Conservation (phyloP, 2,329 filamentous ascomycete species). For the Pyrenochaeta sp. region DNA sequence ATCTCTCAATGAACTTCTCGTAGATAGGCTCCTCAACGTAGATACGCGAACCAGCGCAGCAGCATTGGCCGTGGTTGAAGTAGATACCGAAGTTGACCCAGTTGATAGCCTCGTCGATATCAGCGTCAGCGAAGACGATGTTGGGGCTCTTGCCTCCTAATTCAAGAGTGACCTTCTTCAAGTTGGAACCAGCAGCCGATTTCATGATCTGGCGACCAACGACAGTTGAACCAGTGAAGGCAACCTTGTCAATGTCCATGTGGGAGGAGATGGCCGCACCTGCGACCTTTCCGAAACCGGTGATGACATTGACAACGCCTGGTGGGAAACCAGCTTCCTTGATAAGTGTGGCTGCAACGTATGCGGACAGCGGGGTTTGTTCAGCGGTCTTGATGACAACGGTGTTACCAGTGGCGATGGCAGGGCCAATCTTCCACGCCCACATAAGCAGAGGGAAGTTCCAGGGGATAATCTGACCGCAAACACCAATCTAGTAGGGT, state of each 20-base stretch:
- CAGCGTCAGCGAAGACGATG: constrained; percentile 80
- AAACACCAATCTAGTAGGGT: constrained; percentile 70
- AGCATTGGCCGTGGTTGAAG: constrained; percentile 69
- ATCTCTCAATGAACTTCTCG: constrained; percentile 82
- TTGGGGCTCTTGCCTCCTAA: constrained; percentile 83
- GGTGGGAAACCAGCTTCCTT: constrained; percentile 82
- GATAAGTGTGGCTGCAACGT: constrained; percentile 70
- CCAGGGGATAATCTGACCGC: constrained; percentile 89
- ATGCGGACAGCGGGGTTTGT: constrained; percentile 76
- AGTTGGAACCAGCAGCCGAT: constrained; percentile 77
- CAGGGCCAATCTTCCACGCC: constrained; percentile 83
- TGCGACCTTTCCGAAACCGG: constrained; percentile 79
- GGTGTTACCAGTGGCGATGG: constrained; percentile 76
- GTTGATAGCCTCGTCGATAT: constrained; percentile 78
- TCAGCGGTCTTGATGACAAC: constrained; percentile 79
- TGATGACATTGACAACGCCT: constrained; percentile 79
- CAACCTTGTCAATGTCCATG: constrained; percentile 84
- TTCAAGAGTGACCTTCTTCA: constrained; percentile 84
- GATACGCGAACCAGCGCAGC: constrained; percentile 81
- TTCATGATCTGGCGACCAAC: constrained; percentile 82
- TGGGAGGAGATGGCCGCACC: constrained; percentile 79
- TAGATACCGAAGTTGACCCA: constrained; percentile 75
- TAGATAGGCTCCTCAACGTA: constrained; percentile 88
- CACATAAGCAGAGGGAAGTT: constrained; percentile 86
- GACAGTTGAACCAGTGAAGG: constrained; percentile 80